Base-by-base conservation (phyloP, 2,329 filamentous ascomycete species). In the Periglandula ipomoeae region DNA sequence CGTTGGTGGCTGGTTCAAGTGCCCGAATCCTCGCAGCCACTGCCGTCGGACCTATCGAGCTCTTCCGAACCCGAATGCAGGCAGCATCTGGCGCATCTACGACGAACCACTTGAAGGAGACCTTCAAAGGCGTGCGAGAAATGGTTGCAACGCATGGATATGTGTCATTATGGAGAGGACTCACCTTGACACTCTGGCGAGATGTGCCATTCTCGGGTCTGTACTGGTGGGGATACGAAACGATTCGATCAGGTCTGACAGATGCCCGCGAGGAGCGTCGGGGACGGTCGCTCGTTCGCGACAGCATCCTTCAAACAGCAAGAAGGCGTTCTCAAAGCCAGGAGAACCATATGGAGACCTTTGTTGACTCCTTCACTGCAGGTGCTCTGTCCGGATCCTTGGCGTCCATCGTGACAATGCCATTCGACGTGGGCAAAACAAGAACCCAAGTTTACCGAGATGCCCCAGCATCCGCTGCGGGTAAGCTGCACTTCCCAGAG, bases 151-250 rank as follows among this genome's bases (percentile, higher is more conserved):
- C 71, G 0, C 78, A 87, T 53, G 93, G 93, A 3, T 89, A 93
- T 56, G 75, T 76, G 1, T 88, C 89, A 2, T 71, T 98, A 0
- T 98, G 93, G 93, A 78, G 91, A 49, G 93, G 93, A 0, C 70
- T 98, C 48, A 89, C 85, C 0, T 71, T 98, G 58, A 97, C 91
- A 0, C 77, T 98, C 50, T 98, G 93, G 93, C 79, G 93, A 54
- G 93, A 98, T 62, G 93, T 97, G 0, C 93, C 93, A 0, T 98
- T 98, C 61, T 97, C 91, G 1, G 93, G 87, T 3, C 78, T 98
- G 40, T 98, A 98, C 71, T 98, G 93, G 93, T 94, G 87, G 82
- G 91, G 93, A 11, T 98, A 98, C 64, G 93, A 98, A 70, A 82
- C 79, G 17, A 83, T 91, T 48, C 82, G 89, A 47, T 81, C 82